Conservation (phyloP, 345 rosid species). For the Trapa bicornis region DNA sequence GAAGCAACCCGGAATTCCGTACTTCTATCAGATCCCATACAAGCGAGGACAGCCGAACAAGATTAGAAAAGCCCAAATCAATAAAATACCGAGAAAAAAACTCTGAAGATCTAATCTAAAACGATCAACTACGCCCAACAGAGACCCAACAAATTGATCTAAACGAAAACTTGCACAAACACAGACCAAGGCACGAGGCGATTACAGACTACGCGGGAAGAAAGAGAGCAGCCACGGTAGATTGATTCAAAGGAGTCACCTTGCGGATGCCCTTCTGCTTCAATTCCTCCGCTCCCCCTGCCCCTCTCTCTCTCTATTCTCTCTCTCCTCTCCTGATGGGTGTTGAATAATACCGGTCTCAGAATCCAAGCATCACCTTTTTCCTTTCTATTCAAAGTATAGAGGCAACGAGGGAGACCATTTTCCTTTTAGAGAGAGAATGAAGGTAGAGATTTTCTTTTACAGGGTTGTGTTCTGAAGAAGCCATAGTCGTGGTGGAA, state of each 20-base stretch:
- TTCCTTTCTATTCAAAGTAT: no score
- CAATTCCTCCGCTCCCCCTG: no score
- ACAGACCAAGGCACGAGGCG: not conserved
- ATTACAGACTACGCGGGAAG: not conserved
- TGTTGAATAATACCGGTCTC: no score
- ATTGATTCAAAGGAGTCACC: not conserved
- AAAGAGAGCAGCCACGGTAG: not conserved
- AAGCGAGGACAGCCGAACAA: not conserved
- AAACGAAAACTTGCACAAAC: not conserved
- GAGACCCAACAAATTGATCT: not conserved
- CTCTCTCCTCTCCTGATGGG: no score
- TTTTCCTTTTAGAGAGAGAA: no score
- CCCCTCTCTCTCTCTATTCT: no score
- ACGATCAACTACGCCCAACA: not conserved
- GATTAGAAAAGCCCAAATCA: not conserved
- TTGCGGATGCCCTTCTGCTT: conserved; percentile 2
- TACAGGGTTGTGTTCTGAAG: no score
- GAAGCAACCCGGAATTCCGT: not conserved
- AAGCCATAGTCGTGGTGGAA: no score
- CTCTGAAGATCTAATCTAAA: not conserved
- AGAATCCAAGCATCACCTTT: no score
- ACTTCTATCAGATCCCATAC: not conserved
- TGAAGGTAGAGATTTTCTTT: no score
- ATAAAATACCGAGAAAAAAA: not conserved
- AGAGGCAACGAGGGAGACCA: no score